Percentiles rank a stretch among this genome's conserved stretches.
These are phyloP conservation scores for Fusarium multiceps DNA, from an alignment of 2,329 filamentous ascomycete species.

Conservation along the genomic window DNA sequence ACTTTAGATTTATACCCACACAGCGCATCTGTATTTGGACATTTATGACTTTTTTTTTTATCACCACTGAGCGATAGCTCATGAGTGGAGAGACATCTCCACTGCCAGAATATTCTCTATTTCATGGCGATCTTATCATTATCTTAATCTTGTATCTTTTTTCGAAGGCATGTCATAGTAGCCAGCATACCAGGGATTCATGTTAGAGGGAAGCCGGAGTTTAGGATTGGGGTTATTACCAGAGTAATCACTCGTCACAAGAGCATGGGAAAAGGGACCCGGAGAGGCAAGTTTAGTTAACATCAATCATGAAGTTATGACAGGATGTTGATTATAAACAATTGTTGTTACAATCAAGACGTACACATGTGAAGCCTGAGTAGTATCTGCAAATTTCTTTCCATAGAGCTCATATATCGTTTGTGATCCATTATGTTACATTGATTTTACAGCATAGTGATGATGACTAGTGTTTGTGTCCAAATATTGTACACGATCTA, in stretches of 20 bases:
- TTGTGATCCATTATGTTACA: constrained; percentile 18
- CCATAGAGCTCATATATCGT: not conserved
- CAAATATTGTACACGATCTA: not conserved
- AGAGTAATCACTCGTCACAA: constrained; percentile 26
- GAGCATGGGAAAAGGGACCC: constrained; percentile 20
- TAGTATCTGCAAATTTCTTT: not conserved
- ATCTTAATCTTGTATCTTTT: constrained; percentile 37
- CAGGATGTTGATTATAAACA: not conserved
- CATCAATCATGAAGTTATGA: constrained; percentile 42
- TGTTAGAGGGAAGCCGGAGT: constrained; percentile 38
- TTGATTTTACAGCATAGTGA: constrained; percentile 18
- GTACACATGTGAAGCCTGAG: not conserved
- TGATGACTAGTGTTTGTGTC: not conserved
- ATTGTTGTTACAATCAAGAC: not conserved
- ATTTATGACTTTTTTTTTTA: constrained; percentile 11
- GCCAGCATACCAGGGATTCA: constrained; percentile 30
- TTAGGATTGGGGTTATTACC: constrained; percentile 17
- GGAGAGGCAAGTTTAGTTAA: constrained; percentile 20
- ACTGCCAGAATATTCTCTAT: constrained; percentile 9
- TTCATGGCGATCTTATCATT: constrained; percentile 18
- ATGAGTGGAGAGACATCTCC: constrained; percentile 10
- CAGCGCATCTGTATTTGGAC: constrained; percentile 39
- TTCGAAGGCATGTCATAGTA: constrained; percentile 17
- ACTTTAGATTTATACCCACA: constrained; percentile 50
- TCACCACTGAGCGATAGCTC: constrained; percentile 36